Evolutionary conservation across 352 stramenopile species (phyloP).

Genomic region (Phytophthora sp.): DNA sequence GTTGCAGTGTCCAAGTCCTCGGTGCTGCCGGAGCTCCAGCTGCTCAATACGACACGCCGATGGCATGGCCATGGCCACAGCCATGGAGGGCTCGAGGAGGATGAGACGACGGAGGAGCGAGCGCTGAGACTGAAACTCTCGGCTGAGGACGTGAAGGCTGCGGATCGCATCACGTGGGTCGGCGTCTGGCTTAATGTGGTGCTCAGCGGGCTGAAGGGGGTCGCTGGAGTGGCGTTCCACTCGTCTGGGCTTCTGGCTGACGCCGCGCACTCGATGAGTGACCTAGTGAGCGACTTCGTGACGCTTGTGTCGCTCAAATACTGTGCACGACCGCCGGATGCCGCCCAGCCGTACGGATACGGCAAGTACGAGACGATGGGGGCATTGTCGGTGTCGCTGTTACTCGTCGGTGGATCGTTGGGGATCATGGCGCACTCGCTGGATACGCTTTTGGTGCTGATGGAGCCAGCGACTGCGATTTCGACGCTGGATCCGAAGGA

Average conservation of each 20-base stretch:
- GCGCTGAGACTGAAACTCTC: conserved; percentile 34
- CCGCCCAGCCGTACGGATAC: conserved; percentile 84
- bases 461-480: conserved; percentile 36
- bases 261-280: conserved; percentile 93
- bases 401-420: conserved; percentile 69
- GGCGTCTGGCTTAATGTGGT: conserved; percentile 76
- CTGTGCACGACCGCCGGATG: conserved; percentile 91
- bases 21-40: conserved; percentile 6
- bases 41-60: conserved; percentile 23
- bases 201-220: conserved; percentile 71
- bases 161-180: conserved; percentile 75
- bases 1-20: conserved; percentile 5
- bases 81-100: conserved; percentile 38
- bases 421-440: conserved; percentile 75
- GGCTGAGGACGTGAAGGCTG: conserved; percentile 44
- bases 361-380: conserved; percentile 81
- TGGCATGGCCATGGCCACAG: conserved; percentile 51
- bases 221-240: conserved; percentile 72
- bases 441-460: conserved; percentile 60
- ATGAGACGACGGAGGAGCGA: conserved; percentile 40
- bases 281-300: conserved; percentile 95
- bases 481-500: conserved; percentile 36
- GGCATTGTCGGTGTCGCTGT: conserved; percentile 61
- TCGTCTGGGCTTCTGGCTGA: conserved; percentile 93
- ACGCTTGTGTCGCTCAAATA: conserved; percentile 93